phyloP scores from a whole-genome alignment of 2,329 filamentous ascomycete genomes.

The Lachnellula occidentalis region DNA sequence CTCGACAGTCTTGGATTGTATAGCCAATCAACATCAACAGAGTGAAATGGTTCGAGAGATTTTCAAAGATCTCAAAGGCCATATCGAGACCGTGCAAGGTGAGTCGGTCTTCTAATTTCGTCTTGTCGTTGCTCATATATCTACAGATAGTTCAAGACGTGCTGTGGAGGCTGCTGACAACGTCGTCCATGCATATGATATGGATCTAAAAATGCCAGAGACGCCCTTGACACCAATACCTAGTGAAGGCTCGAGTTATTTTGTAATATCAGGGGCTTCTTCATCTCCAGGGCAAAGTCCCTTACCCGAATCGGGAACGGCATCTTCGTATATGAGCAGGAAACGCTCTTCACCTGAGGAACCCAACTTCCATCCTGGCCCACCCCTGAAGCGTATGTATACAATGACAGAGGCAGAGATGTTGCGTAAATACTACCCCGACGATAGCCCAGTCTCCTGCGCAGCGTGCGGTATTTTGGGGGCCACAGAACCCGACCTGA shows the following conservation, averaged over 20 bases:
- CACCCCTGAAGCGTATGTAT: constrained; percentile 26
- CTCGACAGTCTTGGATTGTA: constrained; percentile 62
- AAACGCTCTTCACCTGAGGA: constrained; percentile 22
- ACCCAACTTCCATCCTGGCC: constrained; percentile 16
- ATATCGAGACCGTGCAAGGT: constrained; percentile 68
- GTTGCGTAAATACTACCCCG: constrained; percentile 9
- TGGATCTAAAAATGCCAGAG: constrained; percentile 70
- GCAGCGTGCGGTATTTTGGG: constrained; percentile 1
- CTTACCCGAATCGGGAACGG: background rate
- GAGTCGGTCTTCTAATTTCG: constrained; percentile 14
- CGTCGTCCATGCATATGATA: constrained; percentile 68
- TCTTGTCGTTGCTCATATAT: constrained; percentile 1
- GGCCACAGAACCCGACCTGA: background rate
- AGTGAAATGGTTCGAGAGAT: constrained; percentile 47
- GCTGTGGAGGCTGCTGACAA: constrained; percentile 72
- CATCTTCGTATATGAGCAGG: constrained; percentile 6
- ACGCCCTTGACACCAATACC: constrained; percentile 38
- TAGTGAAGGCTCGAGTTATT: constrained; percentile 6
- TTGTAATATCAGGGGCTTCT: background rate
- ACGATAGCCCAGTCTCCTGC: constrained; percentile 6
- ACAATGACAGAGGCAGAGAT: constrained; percentile 21
- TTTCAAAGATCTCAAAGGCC: constrained; percentile 58
- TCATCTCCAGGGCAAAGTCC: background rate
- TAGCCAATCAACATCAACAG: constrained; percentile 46
- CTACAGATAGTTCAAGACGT: constrained; percentile 59